These are phyloP conservation scores for Scytalidium sp. DNA, from an alignment of 2,329 filamentous ascomycete genomes.

Conservation along the genomic window DNA sequence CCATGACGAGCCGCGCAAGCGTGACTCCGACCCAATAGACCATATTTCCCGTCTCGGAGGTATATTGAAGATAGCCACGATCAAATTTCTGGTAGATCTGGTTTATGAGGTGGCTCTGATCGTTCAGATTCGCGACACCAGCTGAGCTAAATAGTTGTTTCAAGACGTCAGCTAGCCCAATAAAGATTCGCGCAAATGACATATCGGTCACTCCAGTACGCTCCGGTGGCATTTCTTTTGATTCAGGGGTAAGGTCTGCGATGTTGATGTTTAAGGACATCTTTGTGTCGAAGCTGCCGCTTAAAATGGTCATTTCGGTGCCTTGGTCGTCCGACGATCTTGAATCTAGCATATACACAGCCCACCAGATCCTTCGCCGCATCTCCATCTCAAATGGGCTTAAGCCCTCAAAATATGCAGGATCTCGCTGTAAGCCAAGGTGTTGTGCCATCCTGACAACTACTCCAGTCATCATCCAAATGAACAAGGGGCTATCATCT, in stretches of 20 bases:
- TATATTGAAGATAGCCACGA: conserved; percentile 38
- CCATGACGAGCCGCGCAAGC: conserved; percentile 46
- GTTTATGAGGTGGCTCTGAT: conserved; percentile 43
- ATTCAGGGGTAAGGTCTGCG: conserved; percentile 44
- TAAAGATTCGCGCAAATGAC: conserved; percentile 37
- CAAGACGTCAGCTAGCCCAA: conserved; percentile 32
- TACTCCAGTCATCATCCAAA: conserved; percentile 63
- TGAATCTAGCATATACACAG: conserved; percentile 56
- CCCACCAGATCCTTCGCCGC: conserved; percentile 57
- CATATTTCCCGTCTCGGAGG: conserved; percentile 28
- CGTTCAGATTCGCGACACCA: conserved; percentile 31
- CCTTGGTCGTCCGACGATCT: conserved; percentile 59
- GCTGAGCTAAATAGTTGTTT: conserved; percentile 20
- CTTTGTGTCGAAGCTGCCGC: conserved; percentile 47
- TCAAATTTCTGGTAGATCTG: conserved; percentile 42
- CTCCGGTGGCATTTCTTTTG: conserved; percentile 42
- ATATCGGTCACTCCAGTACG: conserved; percentile 53
- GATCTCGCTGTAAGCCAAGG: conserved; percentile 40
- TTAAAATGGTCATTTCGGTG: conserved; percentile 44
- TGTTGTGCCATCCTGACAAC: conserved; percentile 49
- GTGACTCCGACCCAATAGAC: conserved; percentile 35
- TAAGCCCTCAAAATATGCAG: conserved; percentile 35
- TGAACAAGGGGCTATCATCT: conserved; percentile 49
- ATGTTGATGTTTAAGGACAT: conserved; percentile 58
- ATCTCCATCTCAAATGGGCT: conserved; percentile 51